Percentiles rank a stretch among this genome's conserved stretches.
phyloP scores from a whole-genome alignment of 2,329 filamentous ascomycete species.

The Emmonsiellopsis sp. region DNA sequence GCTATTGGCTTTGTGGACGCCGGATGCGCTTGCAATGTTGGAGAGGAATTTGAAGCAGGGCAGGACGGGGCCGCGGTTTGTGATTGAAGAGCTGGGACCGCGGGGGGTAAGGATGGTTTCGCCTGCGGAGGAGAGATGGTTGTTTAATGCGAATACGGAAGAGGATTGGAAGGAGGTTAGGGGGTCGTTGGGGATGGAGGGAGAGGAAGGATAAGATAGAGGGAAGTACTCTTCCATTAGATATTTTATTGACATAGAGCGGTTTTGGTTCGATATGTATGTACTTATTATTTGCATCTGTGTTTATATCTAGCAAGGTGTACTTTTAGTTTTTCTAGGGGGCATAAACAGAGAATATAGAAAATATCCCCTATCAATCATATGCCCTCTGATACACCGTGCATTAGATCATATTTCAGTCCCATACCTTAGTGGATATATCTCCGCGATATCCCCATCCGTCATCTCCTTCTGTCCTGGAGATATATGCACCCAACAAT shows the following conservation, averaged over 20 bases:
- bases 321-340: not conserved
- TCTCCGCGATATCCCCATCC: slow-evolving; percentile 8
- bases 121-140: slow-evolving; percentile 7
- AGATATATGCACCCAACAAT: slow-evolving; percentile 19
- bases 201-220: not conserved
- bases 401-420: not conserved
- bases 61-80: slow-evolving; percentile 10
- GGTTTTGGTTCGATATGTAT: not conserved
- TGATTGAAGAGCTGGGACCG: slow-evolving; percentile 12
- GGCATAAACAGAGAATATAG: not conserved
- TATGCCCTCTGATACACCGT: not conserved
- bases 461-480: slow-evolving; percentile 7
- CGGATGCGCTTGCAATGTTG: slow-evolving; percentile 19
- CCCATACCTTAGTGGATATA: not conserved
- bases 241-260: not conserved
- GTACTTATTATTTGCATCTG: not conserved
- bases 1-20: slow-evolving; percentile 27
- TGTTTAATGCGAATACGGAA: slow-evolving; percentile 17
- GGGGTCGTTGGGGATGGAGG: slow-evolving; percentile 13
- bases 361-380: not conserved
- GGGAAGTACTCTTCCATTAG: slow-evolving; percentile 3
- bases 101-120: slow-evolving; percentile 6
- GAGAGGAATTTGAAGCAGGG: slow-evolving; percentile 12
- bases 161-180: slow-evolving; percentile 37
- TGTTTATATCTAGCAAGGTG: not conserved